phyloP scores from a whole-genome alignment of 2,329 filamentous ascomycete species.

The Fusarium hainanense region DNA sequence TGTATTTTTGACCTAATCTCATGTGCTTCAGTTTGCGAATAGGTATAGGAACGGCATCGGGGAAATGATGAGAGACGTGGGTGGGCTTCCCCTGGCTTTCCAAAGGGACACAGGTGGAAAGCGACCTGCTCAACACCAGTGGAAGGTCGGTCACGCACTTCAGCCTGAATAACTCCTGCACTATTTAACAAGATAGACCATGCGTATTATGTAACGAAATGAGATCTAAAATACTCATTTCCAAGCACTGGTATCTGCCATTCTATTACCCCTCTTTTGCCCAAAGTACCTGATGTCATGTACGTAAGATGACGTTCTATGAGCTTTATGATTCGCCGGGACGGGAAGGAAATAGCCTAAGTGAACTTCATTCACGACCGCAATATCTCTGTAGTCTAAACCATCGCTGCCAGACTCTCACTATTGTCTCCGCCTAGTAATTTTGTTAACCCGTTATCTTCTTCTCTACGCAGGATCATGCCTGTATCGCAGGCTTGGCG shows the following conservation, averaged over 20 bases:
- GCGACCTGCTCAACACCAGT: too few species aligned
- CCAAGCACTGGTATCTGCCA: background rate
- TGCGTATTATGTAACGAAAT: too few species aligned
- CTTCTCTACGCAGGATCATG: background rate
- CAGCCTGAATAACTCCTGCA: too few species aligned
- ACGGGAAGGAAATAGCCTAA: too few species aligned
- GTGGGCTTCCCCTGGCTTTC: too few species aligned
- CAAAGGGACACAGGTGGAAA: too few species aligned
- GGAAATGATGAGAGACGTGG: too few species aligned
- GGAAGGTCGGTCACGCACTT: too few species aligned
- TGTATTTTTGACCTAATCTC: too few species aligned
- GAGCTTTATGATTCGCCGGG: background rate
- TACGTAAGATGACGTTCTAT: background rate
- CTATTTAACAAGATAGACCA: too few species aligned
- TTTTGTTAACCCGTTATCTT: background rate
- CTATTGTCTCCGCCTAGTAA: background rate
- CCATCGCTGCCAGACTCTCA: background rate
- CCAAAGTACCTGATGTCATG: background rate
- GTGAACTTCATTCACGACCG: background rate
- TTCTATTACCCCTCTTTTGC: background rate
- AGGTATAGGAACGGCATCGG: too few species aligned
- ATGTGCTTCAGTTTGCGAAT: too few species aligned
- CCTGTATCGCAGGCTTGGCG: background rate
- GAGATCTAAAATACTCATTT: rapidly evolving
- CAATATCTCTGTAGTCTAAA: background rate